Percentiles rank a stretch among this genome's conserved stretches.
Evolutionary conservation across 2,329 filamentous ascomycete species (phyloP).

Genomic region (Colletotrichum costaricense): DNA sequence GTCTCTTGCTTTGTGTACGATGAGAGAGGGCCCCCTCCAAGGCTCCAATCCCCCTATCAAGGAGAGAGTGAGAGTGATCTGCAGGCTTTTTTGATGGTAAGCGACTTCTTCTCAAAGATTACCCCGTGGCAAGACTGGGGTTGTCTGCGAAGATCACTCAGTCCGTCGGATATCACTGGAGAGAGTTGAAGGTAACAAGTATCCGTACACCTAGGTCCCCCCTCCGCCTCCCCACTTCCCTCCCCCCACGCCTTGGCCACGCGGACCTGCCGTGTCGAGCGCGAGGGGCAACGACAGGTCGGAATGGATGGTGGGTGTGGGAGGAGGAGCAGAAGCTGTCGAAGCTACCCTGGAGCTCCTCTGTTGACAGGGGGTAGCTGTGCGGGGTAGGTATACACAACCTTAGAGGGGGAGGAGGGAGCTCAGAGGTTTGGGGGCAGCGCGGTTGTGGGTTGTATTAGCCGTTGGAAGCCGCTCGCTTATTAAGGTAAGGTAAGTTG

Average conservation of each 20-base stretch:
- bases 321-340: neutral
- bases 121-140: neutral
- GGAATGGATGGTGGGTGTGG: neutral
- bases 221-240: neutral
- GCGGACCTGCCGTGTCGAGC: slow-evolving; percentile 16
- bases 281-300: slow-evolving; percentile 9
- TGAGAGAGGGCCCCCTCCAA: neutral
- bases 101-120: neutral
- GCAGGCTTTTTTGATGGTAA: neutral
- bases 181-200: too few species aligned
- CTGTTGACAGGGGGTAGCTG: slow-evolving; percentile 1
- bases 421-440: neutral
- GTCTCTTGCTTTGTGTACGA: neutral
- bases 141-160: neutral
- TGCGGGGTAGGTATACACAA: slow-evolving; percentile 19
- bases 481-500: neutral
- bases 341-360: slow-evolving; percentile 17
- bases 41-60: neutral
- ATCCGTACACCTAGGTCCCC: too few species aligned
- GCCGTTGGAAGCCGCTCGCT: slow-evolving; percentile 20
- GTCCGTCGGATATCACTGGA: neutral
- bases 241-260: slow-evolving; percentile 6
- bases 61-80: neutral
- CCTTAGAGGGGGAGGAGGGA: neutral
- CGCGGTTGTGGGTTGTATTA: neutral